Base-by-base conservation (phyloP, 805 yeast genomes). In the Pichia rugopelliculosa region DNA sequence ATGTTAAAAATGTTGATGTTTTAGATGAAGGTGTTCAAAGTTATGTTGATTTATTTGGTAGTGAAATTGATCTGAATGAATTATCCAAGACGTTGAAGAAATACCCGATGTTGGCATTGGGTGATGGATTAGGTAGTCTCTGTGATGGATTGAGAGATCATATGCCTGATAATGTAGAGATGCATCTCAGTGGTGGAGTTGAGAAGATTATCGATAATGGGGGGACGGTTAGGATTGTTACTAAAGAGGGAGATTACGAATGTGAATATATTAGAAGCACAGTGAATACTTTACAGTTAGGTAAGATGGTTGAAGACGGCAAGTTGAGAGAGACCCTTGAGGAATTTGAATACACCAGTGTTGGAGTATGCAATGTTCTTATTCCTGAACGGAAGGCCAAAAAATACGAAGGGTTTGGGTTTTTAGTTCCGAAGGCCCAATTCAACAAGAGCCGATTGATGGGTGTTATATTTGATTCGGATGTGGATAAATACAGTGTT, bases 401-500 rank as follows among this genome's bases (percentile, higher is more conserved):
- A n/a, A 57, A 65, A 4, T 44, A 52, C 24, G 62, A 62, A 49
- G 96, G 97, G 36, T 91, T 91, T 72, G 99, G 99, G 1, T 87
- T 84, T 56, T 72, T 91, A 41, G 84, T 90, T 10, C 99, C 99
- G 8, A 70, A 72, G 50, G 51, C 65, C 4, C 51, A 56, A 54
- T 65, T 66, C 40, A 68, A 72, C 41, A 15, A 11, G 0, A 80
- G 82, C 53, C 70, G 76, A 18, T 66, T 89, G 15, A 69, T 91
- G 26, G 99, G 99, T 3, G 87, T 88, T 6, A 88, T 93, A 18
- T 91, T 84, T 66, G 98, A 91, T 63, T 87, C 96, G 1, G 88
- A 87, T 46, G 77, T 87, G 21, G 93, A 86, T 58, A 74, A 76
- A 17, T 75, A 79, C 44, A 65, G 76, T 30, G 34, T 30, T 30